Percentiles rank a stretch among this genome's conserved stretches.
phyloP scores from a whole-genome alignment of 2,329 filamentous ascomycete genomes.

The Daldinia sp. region DNA sequence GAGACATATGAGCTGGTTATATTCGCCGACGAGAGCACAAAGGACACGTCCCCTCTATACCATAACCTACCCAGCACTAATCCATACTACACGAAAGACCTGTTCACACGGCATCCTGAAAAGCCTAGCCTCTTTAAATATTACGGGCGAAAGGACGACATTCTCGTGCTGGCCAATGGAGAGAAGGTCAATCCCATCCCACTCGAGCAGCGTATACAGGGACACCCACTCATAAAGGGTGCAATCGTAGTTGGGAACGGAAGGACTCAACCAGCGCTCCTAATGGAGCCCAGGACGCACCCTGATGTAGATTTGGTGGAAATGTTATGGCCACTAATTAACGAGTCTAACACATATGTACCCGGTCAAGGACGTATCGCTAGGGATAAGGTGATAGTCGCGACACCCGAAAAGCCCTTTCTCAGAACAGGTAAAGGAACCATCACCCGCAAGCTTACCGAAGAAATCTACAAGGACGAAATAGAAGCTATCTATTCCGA shows the following conservation, averaged over 20 bases:
- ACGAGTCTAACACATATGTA: constrained; percentile 22
- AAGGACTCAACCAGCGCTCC: constrained; percentile 56
- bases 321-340: constrained; percentile 20
- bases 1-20: constrained; percentile 45
- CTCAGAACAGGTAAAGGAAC: constrained; percentile 38
- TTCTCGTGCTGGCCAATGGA: constrained; percentile 60
- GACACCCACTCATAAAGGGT: constrained; percentile 51
- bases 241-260: constrained; percentile 57
- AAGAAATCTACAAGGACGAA: constrained; percentile 32
- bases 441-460: constrained; percentile 35
- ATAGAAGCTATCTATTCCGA: constrained; percentile 32
- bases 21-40: constrained; percentile 36
- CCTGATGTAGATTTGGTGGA: constrained; percentile 42
- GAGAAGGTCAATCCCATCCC: constrained; percentile 60
- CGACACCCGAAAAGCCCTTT: constrained; percentile 31
- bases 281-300: constrained; percentile 54
- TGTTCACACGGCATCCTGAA: constrained; percentile 53
- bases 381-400: constrained; percentile 28
- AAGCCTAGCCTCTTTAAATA: constrained; percentile 51
- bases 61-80: constrained; percentile 49
- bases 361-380: constrained; percentile 34
- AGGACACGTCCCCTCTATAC: constrained; percentile 40
- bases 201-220: constrained; percentile 52
- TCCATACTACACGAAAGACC: constrained; percentile 53
- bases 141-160: constrained; percentile 52